phyloP scores from a whole-genome alignment of 345 rosid genomes.

The Aurinia saxatilis region DNA sequence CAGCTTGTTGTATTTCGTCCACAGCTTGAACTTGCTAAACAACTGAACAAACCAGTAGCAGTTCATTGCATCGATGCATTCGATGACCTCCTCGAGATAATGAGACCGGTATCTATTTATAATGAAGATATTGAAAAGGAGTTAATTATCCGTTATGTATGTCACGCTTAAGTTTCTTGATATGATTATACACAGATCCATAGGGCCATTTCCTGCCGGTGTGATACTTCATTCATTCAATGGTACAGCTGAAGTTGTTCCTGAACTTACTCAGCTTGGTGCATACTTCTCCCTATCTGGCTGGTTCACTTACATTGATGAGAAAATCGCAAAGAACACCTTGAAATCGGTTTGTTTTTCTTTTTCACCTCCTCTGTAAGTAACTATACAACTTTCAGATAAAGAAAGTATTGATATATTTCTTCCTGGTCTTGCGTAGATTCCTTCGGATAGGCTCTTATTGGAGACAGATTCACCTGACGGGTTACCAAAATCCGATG shows the following conservation, averaged over 20 bases:
- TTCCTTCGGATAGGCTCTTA: constrained; percentile 66
- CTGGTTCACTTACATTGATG: constrained; percentile 67
- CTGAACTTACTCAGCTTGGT: constrained; percentile 73
- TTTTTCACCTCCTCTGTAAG: neutral
- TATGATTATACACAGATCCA: constrained; percentile 28
- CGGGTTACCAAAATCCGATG: constrained; percentile 49
- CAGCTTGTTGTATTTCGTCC: constrained; percentile 58
- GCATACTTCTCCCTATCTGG: constrained; percentile 93
- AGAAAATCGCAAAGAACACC: constrained; percentile 59
- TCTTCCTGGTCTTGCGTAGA: constrained; percentile 35
- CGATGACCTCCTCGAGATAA: constrained; percentile 62
- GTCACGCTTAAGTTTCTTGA: neutral
- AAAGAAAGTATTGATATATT: neutral
- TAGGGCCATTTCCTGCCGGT: constrained; percentile 81
- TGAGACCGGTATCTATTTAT: constrained; percentile 47
- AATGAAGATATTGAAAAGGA: neutral
- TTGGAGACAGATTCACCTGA: constrained; percentile 93
- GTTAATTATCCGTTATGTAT: neutral
- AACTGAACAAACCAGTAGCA: constrained; percentile 65
- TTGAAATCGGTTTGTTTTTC: constrained; percentile 49
- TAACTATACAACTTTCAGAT: neutral
- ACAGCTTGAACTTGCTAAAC: constrained; percentile 84
- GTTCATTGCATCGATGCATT: constrained; percentile 83
- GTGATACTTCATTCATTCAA: constrained; percentile 83
- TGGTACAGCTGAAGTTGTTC: constrained; percentile 89